Evolutionary conservation across 176 grass and related monocot genomes (phyloP).

Genomic region (Microstegium vimineum): DNA sequence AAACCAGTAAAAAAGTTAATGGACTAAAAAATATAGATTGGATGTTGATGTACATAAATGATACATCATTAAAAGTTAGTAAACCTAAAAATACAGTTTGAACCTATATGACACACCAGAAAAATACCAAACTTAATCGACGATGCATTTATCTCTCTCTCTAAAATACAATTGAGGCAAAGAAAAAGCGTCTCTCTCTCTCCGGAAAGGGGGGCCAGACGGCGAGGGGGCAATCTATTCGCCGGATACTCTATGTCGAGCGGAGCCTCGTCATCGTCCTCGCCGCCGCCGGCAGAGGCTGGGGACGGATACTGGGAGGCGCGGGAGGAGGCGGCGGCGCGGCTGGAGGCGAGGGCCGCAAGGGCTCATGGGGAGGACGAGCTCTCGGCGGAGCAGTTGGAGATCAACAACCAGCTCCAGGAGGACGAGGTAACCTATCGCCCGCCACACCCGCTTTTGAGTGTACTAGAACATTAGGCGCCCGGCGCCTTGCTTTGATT

Average conservation of each 20-base stretch:
- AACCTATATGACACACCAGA: no score
- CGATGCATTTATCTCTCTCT: no score
- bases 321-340: slow-evolving; percentile 15
- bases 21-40: no score
- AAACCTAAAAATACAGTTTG: no score
- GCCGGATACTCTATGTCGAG: not conserved
- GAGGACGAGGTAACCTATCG: slow-evolving; percentile 48
- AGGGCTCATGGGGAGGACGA: slow-evolving; percentile 20
- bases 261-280: not conserved
- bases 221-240: not conserved
- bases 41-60: no score
- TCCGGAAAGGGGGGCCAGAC: not conserved
- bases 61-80: no score
- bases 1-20: no score
- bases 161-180: no score
- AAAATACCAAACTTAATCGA: no score
- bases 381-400: slow-evolving; percentile 36
- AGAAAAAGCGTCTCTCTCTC: not conserved
- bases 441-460: not conserved
- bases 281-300: not conserved
- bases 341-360: slow-evolving; percentile 34
- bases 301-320: slow-evolving; percentile 10
- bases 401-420: slow-evolving; percentile 44
- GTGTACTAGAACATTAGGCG: not conserved
- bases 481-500: not conserved